A percentile compares a stretch with the other conserved stretches of the same genome.
phyloP scores from a whole-genome alignment of 768 basidiomycete genomes.

The Lactarius indigo region DNA sequence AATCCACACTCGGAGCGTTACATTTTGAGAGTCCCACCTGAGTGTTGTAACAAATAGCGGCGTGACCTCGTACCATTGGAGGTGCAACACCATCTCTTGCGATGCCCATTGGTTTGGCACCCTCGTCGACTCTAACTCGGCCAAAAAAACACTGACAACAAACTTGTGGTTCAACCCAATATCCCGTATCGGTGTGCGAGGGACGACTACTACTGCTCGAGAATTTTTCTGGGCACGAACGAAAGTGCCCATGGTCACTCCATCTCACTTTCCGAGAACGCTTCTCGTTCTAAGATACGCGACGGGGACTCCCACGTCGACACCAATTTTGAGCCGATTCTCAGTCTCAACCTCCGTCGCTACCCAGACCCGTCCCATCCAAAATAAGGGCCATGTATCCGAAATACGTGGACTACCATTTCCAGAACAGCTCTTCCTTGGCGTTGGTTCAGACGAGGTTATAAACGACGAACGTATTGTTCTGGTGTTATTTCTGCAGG shows the following conservation, averaged over 20 bases:
- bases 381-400: conserved; percentile 65
- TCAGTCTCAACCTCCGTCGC: conserved; percentile 65
- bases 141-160: conserved; percentile 74
- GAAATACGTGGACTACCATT: conserved; percentile 64
- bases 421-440: conserved; percentile 71
- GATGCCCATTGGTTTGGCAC: conserved; percentile 65
- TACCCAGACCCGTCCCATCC: conserved; percentile 93
- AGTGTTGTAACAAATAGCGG: no score
- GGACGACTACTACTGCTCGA: conserved; percentile 92
- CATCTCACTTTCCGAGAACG: conserved; percentile 35
- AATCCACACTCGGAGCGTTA: no score
- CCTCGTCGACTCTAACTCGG: conserved; percentile 40
- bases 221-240: conserved; percentile 94
- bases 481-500: background rate
- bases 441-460: conserved; percentile 95
- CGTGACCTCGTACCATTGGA: background rate
- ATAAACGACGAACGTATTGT: conserved; percentile 64
- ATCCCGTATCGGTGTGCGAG: conserved; percentile 97
- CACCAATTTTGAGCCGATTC: conserved; percentile 34
- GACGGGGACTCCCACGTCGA: conserved; percentile 22
- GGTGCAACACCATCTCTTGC: background rate
- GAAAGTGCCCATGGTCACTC: conserved; percentile 93
- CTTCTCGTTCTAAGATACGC: conserved; percentile 18
- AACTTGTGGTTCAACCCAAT: conserved; percentile 82
- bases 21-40: no score